phyloP scores from a whole-genome alignment of 805 yeast species.

The Saccharomyces kudriavzevii region DNA sequence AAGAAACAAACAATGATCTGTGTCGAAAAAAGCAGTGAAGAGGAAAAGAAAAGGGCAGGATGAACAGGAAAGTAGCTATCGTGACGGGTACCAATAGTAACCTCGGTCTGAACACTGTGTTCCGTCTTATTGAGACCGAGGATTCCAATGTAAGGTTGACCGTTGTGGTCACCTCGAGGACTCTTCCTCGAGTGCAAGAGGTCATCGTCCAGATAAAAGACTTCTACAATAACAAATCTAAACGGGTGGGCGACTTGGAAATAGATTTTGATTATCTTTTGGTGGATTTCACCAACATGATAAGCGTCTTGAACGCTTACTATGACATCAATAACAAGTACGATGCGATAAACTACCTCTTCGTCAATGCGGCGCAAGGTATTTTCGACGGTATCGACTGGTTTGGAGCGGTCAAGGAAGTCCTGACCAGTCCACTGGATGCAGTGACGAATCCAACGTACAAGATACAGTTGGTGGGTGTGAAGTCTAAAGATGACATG shows the following conservation, averaged over 20 bases:
- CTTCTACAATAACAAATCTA: conserved; percentile 30
- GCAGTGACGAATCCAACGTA: conserved; percentile 87
- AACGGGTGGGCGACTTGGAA: conserved; percentile 38
- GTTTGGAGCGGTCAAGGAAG: conserved; percentile 65
- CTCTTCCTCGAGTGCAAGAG: conserved; percentile 75
- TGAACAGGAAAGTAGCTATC: conserved; percentile 33
- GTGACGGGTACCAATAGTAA: conserved; percentile 50
- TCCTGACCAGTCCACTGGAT: conserved; percentile 55
- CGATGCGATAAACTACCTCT: conserved; percentile 63
- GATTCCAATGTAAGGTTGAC: conserved; percentile 54
- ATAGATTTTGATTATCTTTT: conserved; percentile 82
- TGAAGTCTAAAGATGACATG: conserved; percentile 65
- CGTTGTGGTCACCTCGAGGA: conserved; percentile 80
- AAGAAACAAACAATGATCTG: neutral
- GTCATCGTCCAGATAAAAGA: conserved; percentile 52
- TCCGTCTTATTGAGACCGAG: conserved; percentile 58
- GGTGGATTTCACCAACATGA: conserved; percentile 87
- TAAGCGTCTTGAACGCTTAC: conserved; percentile 67
- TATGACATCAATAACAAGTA: conserved; percentile 62
- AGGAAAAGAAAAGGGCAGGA: conserved; percentile 5
- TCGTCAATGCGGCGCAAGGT: conserved; percentile 86
- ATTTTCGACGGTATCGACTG: conserved; percentile 83
- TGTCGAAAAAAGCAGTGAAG: neutral
- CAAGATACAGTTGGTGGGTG: conserved; percentile 75
- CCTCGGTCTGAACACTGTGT: conserved; percentile 79